These are phyloP conservation scores for Graphilbum ipis-grandicollis DNA, from an alignment of 2,329 filamentous ascomycete species.

Conservation along the genomic window DNA sequence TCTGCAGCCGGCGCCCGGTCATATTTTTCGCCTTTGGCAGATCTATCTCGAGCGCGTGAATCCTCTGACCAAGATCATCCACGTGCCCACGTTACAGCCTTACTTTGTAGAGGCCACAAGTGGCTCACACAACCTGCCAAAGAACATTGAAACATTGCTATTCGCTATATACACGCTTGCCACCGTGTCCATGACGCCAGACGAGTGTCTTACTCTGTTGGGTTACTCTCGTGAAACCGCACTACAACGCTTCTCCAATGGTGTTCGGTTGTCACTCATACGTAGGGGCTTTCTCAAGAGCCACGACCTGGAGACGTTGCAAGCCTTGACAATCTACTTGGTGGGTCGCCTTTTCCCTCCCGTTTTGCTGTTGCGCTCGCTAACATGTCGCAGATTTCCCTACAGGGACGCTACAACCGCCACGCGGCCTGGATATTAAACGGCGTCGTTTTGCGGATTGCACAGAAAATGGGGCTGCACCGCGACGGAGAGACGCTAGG, in stretches of 20 bases:
- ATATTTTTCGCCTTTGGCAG: conserved; percentile 59
- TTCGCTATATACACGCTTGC: conserved; percentile 50
- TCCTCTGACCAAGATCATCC: conserved; percentile 54
- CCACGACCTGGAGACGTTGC: conserved; percentile 39
- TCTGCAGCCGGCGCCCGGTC: conserved; percentile 46
- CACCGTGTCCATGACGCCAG: conserved; percentile 33
- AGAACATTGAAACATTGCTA: conserved; percentile 42
- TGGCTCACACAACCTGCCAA: conserved; percentile 34
- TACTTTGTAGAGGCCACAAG: conserved; percentile 45
- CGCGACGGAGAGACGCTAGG: conserved; percentile 39
- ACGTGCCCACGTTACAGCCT: conserved; percentile 51
- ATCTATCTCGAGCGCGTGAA: conserved; percentile 59
- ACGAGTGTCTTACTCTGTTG: conserved; percentile 36
- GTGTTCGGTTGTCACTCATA: conserved; percentile 30
- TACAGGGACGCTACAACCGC: conserved; percentile 39
- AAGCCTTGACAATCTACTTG: conserved; percentile 40
- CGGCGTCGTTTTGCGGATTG: conserved; percentile 43
- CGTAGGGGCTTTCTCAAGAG: conserved; percentile 39
- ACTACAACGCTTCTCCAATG: conserved; percentile 31
- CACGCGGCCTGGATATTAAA: conserved; percentile 44
- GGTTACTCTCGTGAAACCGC: conserved; percentile 31
- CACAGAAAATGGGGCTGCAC: conserved; percentile 50
- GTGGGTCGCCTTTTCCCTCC: conserved; percentile 9
- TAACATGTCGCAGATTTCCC: conserved; percentile 24
- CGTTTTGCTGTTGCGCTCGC: not conserved